phyloP scores from a whole-genome alignment of 306 rosid species.

The Prunus mume region DNA sequence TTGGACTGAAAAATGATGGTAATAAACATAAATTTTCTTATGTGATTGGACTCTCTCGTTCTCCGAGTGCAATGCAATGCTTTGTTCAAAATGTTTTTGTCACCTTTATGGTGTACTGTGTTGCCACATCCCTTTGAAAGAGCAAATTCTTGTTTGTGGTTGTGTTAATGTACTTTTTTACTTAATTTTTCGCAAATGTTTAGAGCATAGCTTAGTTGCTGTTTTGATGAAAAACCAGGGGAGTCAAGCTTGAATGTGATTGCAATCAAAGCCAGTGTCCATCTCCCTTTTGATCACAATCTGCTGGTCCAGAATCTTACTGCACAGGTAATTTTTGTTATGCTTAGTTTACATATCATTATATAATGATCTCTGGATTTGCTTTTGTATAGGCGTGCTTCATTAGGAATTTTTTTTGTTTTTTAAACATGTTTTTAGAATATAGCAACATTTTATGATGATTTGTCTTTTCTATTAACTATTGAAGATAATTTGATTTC shows the following conservation, averaged over 20 bases:
- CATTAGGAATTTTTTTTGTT: not conserved
- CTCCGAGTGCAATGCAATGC: slow-evolving; percentile 4
- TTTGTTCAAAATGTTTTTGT: not conserved
- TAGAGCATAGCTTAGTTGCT: slow-evolving; percentile 21
- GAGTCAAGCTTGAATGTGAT: slow-evolving; percentile 66
- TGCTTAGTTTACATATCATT: not conserved
- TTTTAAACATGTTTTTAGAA: not conserved
- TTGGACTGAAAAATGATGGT: slow-evolving; percentile 89
- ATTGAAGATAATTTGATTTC: not conserved
- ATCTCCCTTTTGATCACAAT: slow-evolving; percentile 74
- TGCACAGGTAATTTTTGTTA: slow-evolving; percentile 52
- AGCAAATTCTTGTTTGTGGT: not conserved
- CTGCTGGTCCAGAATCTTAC: slow-evolving; percentile 87
- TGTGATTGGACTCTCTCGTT: not conserved
- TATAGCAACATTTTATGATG: not conserved
- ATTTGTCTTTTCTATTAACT: not conserved
- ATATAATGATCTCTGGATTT: not conserved
- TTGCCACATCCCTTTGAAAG: not conserved
- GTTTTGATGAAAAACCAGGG: slow-evolving; percentile 56
- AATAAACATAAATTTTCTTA: slow-evolving; percentile 10
- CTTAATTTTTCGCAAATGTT: not conserved
- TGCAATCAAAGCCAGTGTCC: slow-evolving; percentile 84
- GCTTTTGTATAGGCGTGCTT: not conserved
- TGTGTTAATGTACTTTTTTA: not conserved
- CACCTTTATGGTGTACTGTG: not conserved